Evolutionary conservation across 805 yeast species (phyloP), one percentile per base, ranked within the genome.

Genomic region (Candida xiaguanensis): DNA sequence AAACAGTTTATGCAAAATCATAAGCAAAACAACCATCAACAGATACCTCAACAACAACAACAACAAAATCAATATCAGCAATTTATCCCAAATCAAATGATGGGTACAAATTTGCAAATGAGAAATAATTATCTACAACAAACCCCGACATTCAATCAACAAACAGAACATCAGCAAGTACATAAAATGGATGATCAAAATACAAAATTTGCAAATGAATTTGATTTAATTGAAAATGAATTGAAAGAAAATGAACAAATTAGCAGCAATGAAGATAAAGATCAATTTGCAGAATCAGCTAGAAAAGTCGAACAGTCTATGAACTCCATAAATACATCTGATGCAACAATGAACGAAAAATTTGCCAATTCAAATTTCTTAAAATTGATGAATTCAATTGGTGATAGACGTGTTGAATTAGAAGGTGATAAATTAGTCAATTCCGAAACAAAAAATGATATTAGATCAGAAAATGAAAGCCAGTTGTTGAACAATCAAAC

Each of bases 271-370:
- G 23, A 35, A 1, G 68, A 64, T 9, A 63, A 65, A 35, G 61
- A 62, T 26, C 49, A 55, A 42, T 66, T 68, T 54, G 73, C 74
- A 8, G 50, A 55, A 32, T 60, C 70, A 0, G 74, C 74, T 4
- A 44, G 56, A 27, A 53, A 59, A 39, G 70, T 68, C 12, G 59
- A 62, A 19, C 42, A 45, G 3, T 51, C 68, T 11, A 54, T 61
- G 50, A 23, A 14, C 12, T 22, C 29, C 5, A 23, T 34, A 3
- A 37, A 41, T 11, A 28, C 41, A 11, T 38, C 42, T 2, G 45
- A 49, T 16, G 45, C 45, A 12, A 60, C 58, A 32, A 60, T 60
- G 25, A 46, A 46, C 8, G 31, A 41, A 28, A 68, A 68, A 47
- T 56, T 68, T 40, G 56, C 61, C 41, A 59, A 61, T 42, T 58